Conservation (phyloP, 192 early-diverging fungal genomes). For the Rhizophagus clarus region DNA sequence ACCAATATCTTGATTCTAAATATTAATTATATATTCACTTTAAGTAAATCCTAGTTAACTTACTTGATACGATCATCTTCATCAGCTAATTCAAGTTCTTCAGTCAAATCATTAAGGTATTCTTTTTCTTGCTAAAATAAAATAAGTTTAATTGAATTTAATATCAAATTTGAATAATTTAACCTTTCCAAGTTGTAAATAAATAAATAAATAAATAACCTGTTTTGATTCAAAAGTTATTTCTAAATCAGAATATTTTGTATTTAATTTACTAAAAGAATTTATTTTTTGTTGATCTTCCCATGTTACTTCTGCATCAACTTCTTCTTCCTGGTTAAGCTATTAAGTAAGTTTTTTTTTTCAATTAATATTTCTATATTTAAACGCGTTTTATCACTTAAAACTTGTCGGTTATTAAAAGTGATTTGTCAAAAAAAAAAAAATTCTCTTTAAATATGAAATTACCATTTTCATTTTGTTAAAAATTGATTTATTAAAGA, state of each 20-base stretch:
- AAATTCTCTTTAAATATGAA: neutral
- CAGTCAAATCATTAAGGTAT: slow-evolving; percentile 90
- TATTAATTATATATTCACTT: too few relatives aligned
- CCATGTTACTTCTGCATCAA: slow-evolving; percentile 93
- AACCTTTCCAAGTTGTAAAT: too few relatives aligned
- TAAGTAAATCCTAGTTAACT: slow-evolving; percentile 26
- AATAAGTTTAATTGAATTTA: neutral
- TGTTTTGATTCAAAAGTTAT: slow-evolving; percentile 80
- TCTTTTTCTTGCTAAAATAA: slow-evolving; percentile 70
- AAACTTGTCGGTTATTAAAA: neutral
- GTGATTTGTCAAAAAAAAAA: too few relatives aligned
- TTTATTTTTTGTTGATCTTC: slow-evolving; percentile 97
- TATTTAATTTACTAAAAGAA: slow-evolving; percentile 85
- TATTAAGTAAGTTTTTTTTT: slow-evolving; percentile 11
- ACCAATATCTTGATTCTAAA: too few relatives aligned
- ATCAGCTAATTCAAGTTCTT: slow-evolving; percentile 90
- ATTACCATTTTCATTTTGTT: neutral
- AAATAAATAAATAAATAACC: too few relatives aligned
- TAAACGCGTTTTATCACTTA: neutral
- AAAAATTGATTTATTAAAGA: too few relatives aligned
- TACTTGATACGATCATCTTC: slow-evolving; percentile 65
- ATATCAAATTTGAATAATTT: too few relatives aligned
- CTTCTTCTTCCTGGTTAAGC: slow-evolving; percentile 72
- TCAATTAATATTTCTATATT: neutral
- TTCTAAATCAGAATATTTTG: slow-evolving; percentile 74